Percentiles rank a stretch among this genome's conserved stretches.
These are phyloP conservation scores for Ceratobasidium sp. DNA, from an alignment of 1,284 basidiomycete species.

Conservation along the genomic window DNA sequence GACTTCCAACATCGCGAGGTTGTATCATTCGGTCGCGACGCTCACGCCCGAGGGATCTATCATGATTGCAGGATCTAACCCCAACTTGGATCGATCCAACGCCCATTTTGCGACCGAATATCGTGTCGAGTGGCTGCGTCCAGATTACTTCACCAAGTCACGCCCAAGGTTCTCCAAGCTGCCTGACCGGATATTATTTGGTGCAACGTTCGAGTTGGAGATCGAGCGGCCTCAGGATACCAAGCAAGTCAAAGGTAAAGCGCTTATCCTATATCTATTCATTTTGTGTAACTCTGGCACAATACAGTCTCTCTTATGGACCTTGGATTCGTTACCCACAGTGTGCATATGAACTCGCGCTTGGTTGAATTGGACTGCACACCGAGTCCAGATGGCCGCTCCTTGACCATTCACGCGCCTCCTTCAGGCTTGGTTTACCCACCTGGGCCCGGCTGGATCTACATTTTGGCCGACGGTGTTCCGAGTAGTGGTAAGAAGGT, in stretches of 20 bases:
- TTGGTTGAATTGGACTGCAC: slow-evolving; percentile 66
- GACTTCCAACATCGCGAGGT: slow-evolving; percentile 71
- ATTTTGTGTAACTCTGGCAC: slow-evolving; percentile 28
- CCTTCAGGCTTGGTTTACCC: slow-evolving; percentile 66
- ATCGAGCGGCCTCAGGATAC: slow-evolving; percentile 54
- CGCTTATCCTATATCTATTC: neutral
- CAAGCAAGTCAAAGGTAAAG: slow-evolving; percentile 47
- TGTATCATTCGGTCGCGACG: slow-evolving; percentile 85
- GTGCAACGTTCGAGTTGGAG: slow-evolving; percentile 53
- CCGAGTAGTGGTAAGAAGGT: slow-evolving; percentile 71
- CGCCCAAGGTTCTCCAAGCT: slow-evolving; percentile 60
- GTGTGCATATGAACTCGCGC: slow-evolving; percentile 76
- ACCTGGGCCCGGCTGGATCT: slow-evolving; percentile 82
- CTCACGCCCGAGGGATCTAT: slow-evolving; percentile 73
- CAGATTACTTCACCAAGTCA: slow-evolving; percentile 67
- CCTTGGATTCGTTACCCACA: slow-evolving; percentile 77
- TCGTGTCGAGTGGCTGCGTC: slow-evolving; percentile 75
- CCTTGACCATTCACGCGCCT: slow-evolving; percentile 62
- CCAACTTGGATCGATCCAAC: slow-evolving; percentile 78
- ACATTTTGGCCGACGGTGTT: slow-evolving; percentile 70
- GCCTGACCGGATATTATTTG: slow-evolving; percentile 59
- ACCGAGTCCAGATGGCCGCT: slow-evolving; percentile 52
- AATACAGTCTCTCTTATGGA: slow-evolving; percentile 76
- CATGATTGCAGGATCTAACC: slow-evolving; percentile 84
- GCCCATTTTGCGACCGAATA: slow-evolving; percentile 77